phyloP scores from a whole-genome alignment of 1,284 basidiomycete genomes.

The Leccinum griseonigrum region DNA sequence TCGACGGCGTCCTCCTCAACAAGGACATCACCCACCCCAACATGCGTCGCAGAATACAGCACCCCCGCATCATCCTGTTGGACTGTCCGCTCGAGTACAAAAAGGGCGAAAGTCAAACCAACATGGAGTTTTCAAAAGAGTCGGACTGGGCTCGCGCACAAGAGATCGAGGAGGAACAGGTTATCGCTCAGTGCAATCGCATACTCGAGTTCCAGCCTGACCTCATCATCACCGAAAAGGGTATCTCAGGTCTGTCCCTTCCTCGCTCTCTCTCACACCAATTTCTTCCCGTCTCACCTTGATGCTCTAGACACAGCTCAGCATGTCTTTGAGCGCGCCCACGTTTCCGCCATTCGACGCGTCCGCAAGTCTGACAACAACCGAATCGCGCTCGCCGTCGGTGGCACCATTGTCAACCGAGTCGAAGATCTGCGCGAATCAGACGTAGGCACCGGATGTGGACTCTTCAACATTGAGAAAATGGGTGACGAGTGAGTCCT shows the following conservation, averaged over 20 bases:
- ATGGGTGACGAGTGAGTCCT: constrained; percentile 85
- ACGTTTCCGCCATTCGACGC: constrained; percentile 90
- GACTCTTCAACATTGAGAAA: constrained; percentile 95
- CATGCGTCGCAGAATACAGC: constrained; percentile 90
- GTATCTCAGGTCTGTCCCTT: constrained; percentile 74
- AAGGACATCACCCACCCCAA: constrained; percentile 99
- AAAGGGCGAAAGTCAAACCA: constrained; percentile 98
- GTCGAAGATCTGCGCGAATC: constrained; percentile 92
- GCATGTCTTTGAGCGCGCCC: constrained; percentile 85
- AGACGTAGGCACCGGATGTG: constrained; percentile 92
- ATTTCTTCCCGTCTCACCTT: not conserved
- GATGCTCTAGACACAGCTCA: constrained; percentile 80
- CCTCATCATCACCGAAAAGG: constrained; percentile 96
- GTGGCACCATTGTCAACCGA: constrained; percentile 96
- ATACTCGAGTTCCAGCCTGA: constrained; percentile 96
- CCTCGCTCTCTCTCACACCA: not conserved
- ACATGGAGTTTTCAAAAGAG: constrained; percentile 97
- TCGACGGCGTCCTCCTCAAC: constrained; percentile 95
- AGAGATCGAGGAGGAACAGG: constrained; percentile 97
- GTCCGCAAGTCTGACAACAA: constrained; percentile 99
- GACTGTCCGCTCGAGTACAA: constrained; percentile 99
- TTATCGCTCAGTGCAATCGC: constrained; percentile 85
- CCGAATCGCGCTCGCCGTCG: constrained; percentile 93
- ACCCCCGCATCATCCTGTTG: constrained; percentile 87
- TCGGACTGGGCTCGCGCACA: constrained; percentile 92